Conservation (phyloP, 2,329 filamentous ascomycete species). For the Arachnomyces sp. region DNA sequence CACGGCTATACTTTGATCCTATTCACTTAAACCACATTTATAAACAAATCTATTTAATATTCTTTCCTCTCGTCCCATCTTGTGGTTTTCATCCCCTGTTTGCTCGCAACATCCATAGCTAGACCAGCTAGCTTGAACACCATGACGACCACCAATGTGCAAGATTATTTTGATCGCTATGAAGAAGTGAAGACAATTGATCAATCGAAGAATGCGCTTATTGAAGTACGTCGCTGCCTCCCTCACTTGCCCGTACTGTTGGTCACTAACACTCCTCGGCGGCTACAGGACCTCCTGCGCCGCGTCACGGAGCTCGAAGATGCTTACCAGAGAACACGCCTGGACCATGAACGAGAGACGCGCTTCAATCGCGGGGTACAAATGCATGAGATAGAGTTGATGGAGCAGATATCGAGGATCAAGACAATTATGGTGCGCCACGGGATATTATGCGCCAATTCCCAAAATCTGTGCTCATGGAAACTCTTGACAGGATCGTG, state of each 20-base stretch:
- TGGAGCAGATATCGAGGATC: conserved; percentile 38
- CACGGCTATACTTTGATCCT: too few relatives aligned
- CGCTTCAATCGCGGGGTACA: conserved; percentile 43
- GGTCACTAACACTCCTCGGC: conserved; percentile 3
- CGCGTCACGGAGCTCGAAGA: conserved; percentile 38
- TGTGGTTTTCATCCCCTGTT: too few relatives aligned
- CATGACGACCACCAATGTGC: conserved; percentile 24
- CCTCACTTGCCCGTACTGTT: conserved; percentile 2
- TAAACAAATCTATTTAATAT: too few relatives aligned
- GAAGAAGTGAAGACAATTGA: conserved; percentile 37
- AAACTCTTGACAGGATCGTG: conserved; percentile 35
- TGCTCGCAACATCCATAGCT: conserved; percentile 1
- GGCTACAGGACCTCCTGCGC: conserved; percentile 37
- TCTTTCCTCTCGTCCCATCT: too few relatives aligned
- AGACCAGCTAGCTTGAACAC: conserved; percentile 2
- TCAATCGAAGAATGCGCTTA: conserved; percentile 41
- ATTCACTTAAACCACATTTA: too few relatives aligned
- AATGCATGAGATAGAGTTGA: conserved; percentile 40
- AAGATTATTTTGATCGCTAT: conserved; percentile 35
- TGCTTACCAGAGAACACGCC: conserved; percentile 34
- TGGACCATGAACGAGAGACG: conserved; percentile 42
- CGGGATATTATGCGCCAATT: neutral
- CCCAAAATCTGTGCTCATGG: neutral
- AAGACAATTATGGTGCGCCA: conserved; percentile 38
- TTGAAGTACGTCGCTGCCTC: conserved; percentile 31